Evolutionary conservation across 345 rosid genomes (phyloP).

Genomic region (Reutealis trisperma): DNA sequence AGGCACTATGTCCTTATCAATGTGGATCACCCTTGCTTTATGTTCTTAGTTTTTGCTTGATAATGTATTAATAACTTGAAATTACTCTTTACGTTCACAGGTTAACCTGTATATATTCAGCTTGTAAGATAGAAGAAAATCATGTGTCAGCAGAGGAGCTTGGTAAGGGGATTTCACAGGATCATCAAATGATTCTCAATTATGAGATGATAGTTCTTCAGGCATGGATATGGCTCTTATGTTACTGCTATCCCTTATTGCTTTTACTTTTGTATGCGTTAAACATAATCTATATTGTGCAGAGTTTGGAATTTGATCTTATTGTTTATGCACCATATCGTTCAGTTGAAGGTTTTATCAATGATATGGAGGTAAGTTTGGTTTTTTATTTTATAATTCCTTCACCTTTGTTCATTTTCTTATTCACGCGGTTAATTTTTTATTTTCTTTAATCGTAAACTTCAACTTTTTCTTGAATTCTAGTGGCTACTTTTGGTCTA

Average conservation of each 20-base stretch:
- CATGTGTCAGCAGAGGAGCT: conserved; percentile 99
- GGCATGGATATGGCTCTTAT: conserved; percentile 46
- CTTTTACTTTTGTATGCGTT: conserved; percentile 8
- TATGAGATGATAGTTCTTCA: conserved; percentile 96
- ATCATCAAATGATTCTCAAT: conserved; percentile 96
- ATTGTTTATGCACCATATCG: conserved; percentile 96
- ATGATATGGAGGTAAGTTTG: conserved; percentile 67
- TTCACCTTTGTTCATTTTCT: no score
- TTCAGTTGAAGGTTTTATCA: conserved; percentile 82
- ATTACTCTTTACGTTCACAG: conserved; percentile 44
- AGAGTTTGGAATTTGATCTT: conserved; percentile 97
- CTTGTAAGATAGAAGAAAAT: conserved; percentile 98
- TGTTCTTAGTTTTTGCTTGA: background rate
- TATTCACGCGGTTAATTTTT: conserved; percentile 2
- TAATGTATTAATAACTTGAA: background rate
- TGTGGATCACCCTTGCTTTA: background rate
- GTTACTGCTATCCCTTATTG: conserved; percentile 15
- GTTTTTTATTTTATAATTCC: conserved; percentile 1
- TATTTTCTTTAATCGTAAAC: background rate
- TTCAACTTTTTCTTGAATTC: background rate
- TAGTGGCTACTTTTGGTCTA: background rate
- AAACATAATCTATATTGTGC: conserved; percentile 33
- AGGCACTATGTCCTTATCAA: background rate
- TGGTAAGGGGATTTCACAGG: conserved; percentile 96
- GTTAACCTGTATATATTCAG: conserved; percentile 93